Evolutionary conservation across 2,329 filamentous ascomycete species (phyloP), one percentile per base, ranked within the genome.

Genomic region (Fusarium proliferatum): DNA sequence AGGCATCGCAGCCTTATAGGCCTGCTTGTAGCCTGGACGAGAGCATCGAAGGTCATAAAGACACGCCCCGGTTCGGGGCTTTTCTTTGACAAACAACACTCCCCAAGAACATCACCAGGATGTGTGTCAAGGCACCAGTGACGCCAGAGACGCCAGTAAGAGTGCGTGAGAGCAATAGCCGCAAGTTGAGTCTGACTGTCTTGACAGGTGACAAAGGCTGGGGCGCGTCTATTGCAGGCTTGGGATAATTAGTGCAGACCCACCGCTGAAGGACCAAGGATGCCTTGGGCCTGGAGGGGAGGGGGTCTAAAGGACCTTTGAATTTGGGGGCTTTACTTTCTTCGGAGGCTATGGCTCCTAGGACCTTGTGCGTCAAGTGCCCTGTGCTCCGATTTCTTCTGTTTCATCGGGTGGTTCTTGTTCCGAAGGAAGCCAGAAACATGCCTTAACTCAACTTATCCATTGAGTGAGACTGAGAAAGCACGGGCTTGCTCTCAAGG

Each of bases 1-100:
- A 85, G 85, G 80, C 81, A 87, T 87, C 83, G 84, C 79, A 86
- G 84, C 86, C 87, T 89, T 89, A 88, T 89, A 89, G 73, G 64
- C 73, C 70, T 73, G 76, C 73, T 77, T 77, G 79, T 69, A 79
- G 79, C 78, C 79, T 81, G 75, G 78, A 80, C 68, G 62, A 67
- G 61, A 64, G 57, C 33, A 67, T 64, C 38, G 43, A 70, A 65
- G 60, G 30, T 53, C 53, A 59, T 78, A 77, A 57, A 51, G 60
- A n/a, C 77, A 78, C 76, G 15, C 77, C 76, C 67, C 41, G 39
- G 33, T 46, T 39, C 55, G 60, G 69, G 67, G 61, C 51, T 38
- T 62, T 65, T 59, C 58, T 70, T 30, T 49, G 63, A 67, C 43
- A 66, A 61, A 55, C 39, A 19, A 19, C 67, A 68, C 75, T 45